A percentile compares a stretch with the other conserved stretches of the same genome.
Evolutionary conservation across 1,284 basidiomycete species (phyloP).

Genomic region (Boletellus sp.): DNA sequence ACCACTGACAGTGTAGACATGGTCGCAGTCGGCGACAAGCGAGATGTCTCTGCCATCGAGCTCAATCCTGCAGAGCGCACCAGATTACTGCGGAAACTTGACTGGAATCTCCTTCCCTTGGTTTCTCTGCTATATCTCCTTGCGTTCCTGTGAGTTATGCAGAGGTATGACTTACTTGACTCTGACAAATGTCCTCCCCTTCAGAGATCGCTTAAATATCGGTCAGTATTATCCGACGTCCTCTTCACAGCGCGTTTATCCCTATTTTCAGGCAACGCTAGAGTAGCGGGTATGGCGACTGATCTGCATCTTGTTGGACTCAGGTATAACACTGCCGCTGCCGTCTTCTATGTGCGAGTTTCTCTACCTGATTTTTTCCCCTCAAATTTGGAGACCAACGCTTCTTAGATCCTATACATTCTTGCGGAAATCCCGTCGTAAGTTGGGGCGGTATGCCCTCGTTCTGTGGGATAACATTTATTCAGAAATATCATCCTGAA

Average conservation of each 20-base stretch:
- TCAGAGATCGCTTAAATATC: conserved; percentile 38
- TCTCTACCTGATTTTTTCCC: not conserved
- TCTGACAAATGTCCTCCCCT: not conserved
- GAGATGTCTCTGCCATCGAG: not conserved
- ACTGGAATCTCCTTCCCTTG: conserved; percentile 47
- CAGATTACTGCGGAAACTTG: conserved; percentile 46
- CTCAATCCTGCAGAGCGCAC: conserved; percentile 30
- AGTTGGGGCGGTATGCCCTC: conserved; percentile 12
- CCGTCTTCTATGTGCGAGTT: conserved; percentile 45
- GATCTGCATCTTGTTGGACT: conserved; percentile 40
- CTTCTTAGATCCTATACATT: conserved; percentile 40
- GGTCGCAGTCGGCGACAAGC: not conserved
- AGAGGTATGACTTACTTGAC: not conserved
- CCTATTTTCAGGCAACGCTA: conserved; percentile 28
- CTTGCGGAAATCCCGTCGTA: conserved; percentile 49
- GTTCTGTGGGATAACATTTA: not conserved
- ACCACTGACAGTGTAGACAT: not conserved
- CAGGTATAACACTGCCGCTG: conserved; percentile 45
- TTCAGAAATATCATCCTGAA: conserved; percentile 45
- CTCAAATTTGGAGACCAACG: not conserved
- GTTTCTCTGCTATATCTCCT: conserved; percentile 56
- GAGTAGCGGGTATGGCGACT: conserved; percentile 39
- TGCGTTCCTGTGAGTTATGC: conserved; percentile 46
- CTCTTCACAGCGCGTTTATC: not conserved
- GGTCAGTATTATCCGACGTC: conserved; percentile 16